Conservation (phyloP, 176 grass and related monocot species). For the Hsuehochloa calcarea region DNA sequence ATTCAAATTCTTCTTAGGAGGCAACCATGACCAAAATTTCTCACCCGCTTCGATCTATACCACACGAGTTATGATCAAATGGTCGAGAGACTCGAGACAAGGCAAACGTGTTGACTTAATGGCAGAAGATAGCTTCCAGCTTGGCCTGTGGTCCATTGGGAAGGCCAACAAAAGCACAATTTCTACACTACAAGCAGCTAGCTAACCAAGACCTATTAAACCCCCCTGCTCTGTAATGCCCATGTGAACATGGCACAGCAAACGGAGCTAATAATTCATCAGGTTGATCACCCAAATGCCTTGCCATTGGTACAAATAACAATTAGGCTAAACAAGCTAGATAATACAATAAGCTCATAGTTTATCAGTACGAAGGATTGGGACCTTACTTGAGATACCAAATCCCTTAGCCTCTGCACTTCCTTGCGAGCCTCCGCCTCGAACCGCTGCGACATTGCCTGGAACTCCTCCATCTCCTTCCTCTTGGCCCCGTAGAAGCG, state of each 20-base stretch:
- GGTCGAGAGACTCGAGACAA: not conserved
- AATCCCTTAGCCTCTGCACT: conserved; percentile 55
- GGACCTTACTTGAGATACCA: conserved; percentile 62
- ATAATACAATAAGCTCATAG: conserved; percentile 29
- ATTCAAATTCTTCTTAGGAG: conserved; percentile 18
- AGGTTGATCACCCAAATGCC: conserved; percentile 27
- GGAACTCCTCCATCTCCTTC: conserved; percentile 76
- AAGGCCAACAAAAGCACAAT: conserved; percentile 13
- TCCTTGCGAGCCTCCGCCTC: conserved; percentile 46
- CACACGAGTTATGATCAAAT: conserved; percentile 26
- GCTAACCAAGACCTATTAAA: conserved; percentile 27
- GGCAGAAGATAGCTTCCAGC: conserved; percentile 16
- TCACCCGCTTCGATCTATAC: not conserved
- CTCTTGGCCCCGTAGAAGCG: conserved; percentile 55
- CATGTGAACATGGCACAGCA: conserved; percentile 15
- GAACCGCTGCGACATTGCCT: conserved; percentile 43
- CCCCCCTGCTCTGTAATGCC: conserved; percentile 11
- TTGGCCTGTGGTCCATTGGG: conserved; percentile 34
- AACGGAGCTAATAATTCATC: conserved; percentile 7
- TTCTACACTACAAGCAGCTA: conserved; percentile 22
- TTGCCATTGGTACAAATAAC: not conserved
- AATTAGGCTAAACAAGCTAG: conserved; percentile 15
- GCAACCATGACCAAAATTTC: conserved; percentile 19
- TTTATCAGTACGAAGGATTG: conserved; percentile 26
- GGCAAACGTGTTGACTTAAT: conserved; percentile 16